Percentiles rank a stretch among this genome's conserved stretches.
Conservation (phyloP, 1,139 yeast species). For the Candida anutae region DNA sequence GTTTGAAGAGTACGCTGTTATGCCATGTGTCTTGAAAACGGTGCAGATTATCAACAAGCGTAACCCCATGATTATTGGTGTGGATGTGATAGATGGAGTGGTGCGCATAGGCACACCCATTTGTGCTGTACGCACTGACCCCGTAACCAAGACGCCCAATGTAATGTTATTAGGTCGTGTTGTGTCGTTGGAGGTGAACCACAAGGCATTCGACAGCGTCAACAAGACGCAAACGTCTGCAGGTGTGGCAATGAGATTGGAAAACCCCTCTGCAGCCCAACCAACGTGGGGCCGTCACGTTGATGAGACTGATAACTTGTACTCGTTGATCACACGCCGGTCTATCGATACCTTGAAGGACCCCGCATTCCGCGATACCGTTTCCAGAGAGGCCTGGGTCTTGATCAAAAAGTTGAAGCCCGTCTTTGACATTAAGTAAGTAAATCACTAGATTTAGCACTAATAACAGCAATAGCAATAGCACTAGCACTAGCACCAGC, state of each 20-base stretch:
- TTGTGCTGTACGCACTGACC: constrained; percentile 86
- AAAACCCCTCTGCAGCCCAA: constrained; percentile 83
- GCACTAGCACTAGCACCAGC: too few species aligned
- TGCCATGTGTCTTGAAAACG: constrained; percentile 92
- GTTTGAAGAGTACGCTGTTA: constrained; percentile 80
- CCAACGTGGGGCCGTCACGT: constrained; percentile 99
- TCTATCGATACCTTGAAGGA: constrained; percentile 97
- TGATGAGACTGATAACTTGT: constrained; percentile 82
- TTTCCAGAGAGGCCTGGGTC: constrained; percentile 92
- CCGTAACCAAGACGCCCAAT: constrained; percentile 69
- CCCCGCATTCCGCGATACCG: constrained; percentile 93
- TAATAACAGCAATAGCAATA: constrained; percentile 5
- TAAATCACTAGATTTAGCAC: constrained; percentile 3
- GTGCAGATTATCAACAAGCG: constrained; percentile 96
- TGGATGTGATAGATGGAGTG: constrained; percentile 88
- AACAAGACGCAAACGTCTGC: constrained; percentile 94
- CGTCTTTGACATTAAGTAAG: constrained; percentile 67
- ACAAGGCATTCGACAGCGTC: constrained; percentile 69
- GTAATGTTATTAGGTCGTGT: constrained; percentile 78
- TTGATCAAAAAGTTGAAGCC: constrained; percentile 83
- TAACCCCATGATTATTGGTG: constrained; percentile 99
- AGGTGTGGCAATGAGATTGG: constrained; percentile 98
- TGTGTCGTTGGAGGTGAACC: constrained; percentile 87
- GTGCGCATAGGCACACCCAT: constrained; percentile 91
- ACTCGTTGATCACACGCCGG: constrained; percentile 79